Conservation (phyloP, 2,329 filamentous ascomycete species). For the Dactylellina haptotyla region DNA sequence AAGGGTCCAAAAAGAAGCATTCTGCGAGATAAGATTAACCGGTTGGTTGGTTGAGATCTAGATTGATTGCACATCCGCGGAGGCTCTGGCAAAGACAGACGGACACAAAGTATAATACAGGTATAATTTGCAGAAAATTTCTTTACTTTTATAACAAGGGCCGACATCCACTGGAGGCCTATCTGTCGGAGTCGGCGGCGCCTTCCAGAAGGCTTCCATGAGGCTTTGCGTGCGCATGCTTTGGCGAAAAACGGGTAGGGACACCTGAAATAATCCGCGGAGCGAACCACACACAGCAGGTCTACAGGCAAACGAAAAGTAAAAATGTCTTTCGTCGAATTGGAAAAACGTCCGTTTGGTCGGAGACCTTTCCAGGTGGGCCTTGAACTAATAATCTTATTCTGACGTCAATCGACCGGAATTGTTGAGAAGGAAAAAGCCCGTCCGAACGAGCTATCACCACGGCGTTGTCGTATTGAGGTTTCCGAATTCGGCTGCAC, state of each 20-base stretch:
- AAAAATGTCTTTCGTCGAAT: slow-evolving; percentile 3
- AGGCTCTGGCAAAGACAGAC: slow-evolving; percentile 17
- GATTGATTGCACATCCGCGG: slow-evolving; percentile 15
- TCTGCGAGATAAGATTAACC: slow-evolving; percentile 52
- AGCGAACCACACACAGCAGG: neutral
- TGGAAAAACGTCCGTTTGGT: slow-evolving; percentile 44
- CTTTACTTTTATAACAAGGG: slow-evolving; percentile 1
- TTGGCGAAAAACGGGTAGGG: slow-evolving; percentile 31
- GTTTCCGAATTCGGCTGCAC: slow-evolving; percentile 29
- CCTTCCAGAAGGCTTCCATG: slow-evolving; percentile 36
- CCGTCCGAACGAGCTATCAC: too few species aligned
- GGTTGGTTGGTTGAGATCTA: slow-evolving; percentile 36
- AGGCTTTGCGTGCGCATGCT: slow-evolving; percentile 47
- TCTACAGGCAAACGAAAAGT: neutral
- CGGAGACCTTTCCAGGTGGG: slow-evolving; percentile 15
- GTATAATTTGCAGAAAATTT: slow-evolving; percentile 2
- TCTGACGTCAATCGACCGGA: slow-evolving; percentile 43
- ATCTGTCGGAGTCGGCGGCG: slow-evolving; percentile 33
- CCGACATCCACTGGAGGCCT: slow-evolving; percentile 6
- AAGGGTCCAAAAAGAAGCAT: slow-evolving; percentile 31
- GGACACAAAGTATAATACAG: slow-evolving; percentile 27
- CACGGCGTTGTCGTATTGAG: slow-evolving; percentile 11
- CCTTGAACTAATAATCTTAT: slow-evolving; percentile 46
- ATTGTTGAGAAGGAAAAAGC: neutral
- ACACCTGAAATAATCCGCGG: neutral